These are phyloP conservation scores for Eucalyptus curtisii DNA, from an alignment of 345 rosid genomes.

Conservation along the genomic window DNA sequence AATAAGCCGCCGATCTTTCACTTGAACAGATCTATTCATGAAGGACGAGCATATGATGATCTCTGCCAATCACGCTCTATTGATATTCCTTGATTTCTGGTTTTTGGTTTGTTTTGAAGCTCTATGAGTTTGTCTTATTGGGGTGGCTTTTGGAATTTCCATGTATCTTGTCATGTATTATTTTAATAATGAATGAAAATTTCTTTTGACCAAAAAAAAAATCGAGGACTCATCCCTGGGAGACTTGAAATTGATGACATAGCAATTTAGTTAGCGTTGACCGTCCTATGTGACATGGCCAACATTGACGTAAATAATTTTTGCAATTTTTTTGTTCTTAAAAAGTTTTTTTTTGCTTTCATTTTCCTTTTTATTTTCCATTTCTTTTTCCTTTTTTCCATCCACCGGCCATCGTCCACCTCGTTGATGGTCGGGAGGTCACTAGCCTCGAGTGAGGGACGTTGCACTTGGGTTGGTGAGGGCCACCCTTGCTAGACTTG, in stretches of 20 bases:
- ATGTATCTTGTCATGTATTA: too few species aligned
- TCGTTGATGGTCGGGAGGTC: fast-evolving
- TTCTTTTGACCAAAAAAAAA: too few species aligned
- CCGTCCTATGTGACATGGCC: fast-evolving
- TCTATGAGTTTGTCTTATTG: too few species aligned
- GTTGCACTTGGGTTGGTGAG: background rate
- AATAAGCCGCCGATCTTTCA: fast-evolving
- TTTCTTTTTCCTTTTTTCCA: background rate
- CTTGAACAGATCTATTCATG: too few species aligned
- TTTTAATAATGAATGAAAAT: too few species aligned
- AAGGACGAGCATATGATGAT: fast-evolving
- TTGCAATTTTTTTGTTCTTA: too few species aligned
- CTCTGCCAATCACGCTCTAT: fast-evolving
- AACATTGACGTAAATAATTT: background rate
- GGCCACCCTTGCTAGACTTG: fast-evolving
- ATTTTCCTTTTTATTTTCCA: too few species aligned
- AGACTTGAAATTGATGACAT: background rate
- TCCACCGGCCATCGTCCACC: background rate
- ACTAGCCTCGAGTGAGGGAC: fast-evolving
- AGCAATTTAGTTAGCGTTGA: fast-evolving
- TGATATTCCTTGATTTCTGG: too few species aligned
- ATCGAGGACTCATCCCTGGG: too few species aligned
- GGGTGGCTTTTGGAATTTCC: too few species aligned
- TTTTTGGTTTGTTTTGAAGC: too few species aligned
- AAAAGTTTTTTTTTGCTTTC: fast-evolving